Percentiles rank a stretch among this genome's conserved stretches.
Evolutionary conservation across 139 green algal species (phyloP).

Genomic region (Picocystis salinarum): DNA sequence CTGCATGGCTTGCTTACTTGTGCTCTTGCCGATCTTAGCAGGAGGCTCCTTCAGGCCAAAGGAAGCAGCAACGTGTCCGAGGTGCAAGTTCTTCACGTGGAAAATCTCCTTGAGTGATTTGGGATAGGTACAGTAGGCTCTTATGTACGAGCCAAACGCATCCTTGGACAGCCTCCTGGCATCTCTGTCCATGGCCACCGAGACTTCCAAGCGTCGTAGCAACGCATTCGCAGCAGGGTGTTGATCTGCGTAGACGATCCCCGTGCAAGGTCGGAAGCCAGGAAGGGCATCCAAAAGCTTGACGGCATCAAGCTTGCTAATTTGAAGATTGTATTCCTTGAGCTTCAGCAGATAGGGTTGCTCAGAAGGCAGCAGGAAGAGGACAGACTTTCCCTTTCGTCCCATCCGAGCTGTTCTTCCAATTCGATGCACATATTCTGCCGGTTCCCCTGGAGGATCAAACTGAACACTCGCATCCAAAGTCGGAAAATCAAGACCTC

Average conservation of each 20-base stretch:
- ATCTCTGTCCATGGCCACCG: conserved; percentile 15
- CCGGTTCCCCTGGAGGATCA: conserved; percentile 60
- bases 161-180: conserved; percentile 29
- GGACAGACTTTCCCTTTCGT: conserved; percentile 47
- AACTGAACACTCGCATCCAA: conserved; percentile 82
- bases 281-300: conserved; percentile 5
- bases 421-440: conserved; percentile 51
- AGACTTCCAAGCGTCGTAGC: conserved; percentile 16
- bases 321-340: conserved; percentile 17
- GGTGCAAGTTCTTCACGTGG: conserved; percentile 65
- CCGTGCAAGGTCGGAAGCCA: not conserved
- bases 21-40: too few species aligned
- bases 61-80: conserved; percentile 74
- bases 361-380: conserved; percentile 75
- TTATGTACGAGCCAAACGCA: conserved; percentile 68
- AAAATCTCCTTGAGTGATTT: conserved; percentile 53
- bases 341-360: conserved; percentile 54
- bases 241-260: conserved; percentile 3
- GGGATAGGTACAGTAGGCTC: conserved; percentile 64
- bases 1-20: too few species aligned
- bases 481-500: conserved; percentile 77
- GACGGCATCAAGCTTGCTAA: conserved; percentile 11
- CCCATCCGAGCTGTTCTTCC: conserved; percentile 77
- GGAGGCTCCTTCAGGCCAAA: conserved; percentile 60
- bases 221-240: not conserved